Base-by-base conservation (phyloP, 23 red algal genomes). In the Gracilaria domingensis region DNA sequence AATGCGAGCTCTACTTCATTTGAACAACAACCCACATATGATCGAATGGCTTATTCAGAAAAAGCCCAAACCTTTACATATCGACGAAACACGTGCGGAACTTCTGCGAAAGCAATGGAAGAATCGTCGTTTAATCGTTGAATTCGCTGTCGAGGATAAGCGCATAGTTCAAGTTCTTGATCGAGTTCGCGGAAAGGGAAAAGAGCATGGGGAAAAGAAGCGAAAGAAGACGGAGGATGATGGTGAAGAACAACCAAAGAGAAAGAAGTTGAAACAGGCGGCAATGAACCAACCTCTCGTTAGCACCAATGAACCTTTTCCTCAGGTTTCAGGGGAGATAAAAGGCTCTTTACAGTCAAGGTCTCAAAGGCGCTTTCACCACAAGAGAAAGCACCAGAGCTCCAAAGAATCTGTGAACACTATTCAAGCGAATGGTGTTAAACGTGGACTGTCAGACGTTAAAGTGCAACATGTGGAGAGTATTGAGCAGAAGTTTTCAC, bases 101-200 rank as follows among this genome's bases (percentile, higher is more conserved):
- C 65, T 70, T 53, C 24, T 89, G 48, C 38, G 71, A 47, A 37
- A 77, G 29, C 45, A 77, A 62, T 94, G 91, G 91, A 55, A 29
- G 48, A 83, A 73, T 30, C 58, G 84, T 8, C 95, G 95, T 2
- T 81, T 98, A 12, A 91, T 93, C 56, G 95, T 86, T 49, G 95
- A 98, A 66, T 98, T 94, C 80, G 86, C 95, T 8, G 78, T 98
- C n/a, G 90, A 98, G 75, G 91, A 98, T 58, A 74, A 60, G 55
- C 84, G 95, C 24, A 79, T 86, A 23, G 86, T 98, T 49, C 64
- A 49, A 24, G 66, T 94, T 49, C 66, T 98, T 32, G 85, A 97
- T 23, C 32, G 60, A 53, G 77, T 96, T 30, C 79, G 78, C 23
- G 60, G 78, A 21, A 89, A 65, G 33, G 93, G 85, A 12, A 54